A percentile compares a stretch with the other conserved stretches of the same genome.
These are phyloP conservation scores for Boeremia lycopersici DNA, from an alignment of 2,329 filamentous ascomycete species.

Conservation along the genomic window DNA sequence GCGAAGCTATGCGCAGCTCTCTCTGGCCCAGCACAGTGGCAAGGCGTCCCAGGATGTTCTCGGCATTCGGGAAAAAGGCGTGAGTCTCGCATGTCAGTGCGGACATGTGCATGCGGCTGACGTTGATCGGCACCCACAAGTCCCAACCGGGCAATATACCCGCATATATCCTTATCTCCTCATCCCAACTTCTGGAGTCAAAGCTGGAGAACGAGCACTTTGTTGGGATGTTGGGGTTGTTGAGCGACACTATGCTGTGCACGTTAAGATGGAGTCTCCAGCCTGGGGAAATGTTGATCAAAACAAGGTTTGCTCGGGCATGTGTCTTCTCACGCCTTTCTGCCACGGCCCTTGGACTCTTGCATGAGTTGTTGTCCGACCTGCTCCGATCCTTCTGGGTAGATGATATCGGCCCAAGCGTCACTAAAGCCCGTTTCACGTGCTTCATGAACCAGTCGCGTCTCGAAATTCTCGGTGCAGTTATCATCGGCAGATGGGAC, in stretches of 20 bases:
- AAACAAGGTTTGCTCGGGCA: neutral
- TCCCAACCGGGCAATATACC: constrained; percentile 7
- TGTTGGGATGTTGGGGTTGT: constrained; percentile 6
- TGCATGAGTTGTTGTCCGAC: neutral
- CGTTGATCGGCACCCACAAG: constrained; percentile 3
- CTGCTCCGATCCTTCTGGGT: neutral
- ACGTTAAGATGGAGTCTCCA: constrained; percentile 4
- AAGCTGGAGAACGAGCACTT: constrained; percentile 1
- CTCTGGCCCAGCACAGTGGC: neutral
- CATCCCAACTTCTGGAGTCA: constrained; percentile 1
- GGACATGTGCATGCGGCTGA: constrained; percentile 12
- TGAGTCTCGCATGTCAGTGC: neutral
- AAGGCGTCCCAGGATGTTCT: neutral
- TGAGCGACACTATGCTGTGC: constrained; percentile 1
- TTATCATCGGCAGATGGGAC: neutral
- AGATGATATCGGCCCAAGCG: constrained; percentile 2
- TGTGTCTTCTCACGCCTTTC: neutral
- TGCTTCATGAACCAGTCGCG: neutral
- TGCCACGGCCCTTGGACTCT: neutral
- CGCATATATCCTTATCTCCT: constrained; percentile 1
- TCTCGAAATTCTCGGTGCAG: constrained; percentile 2
- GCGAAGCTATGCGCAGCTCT: neutral
- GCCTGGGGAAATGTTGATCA: constrained; percentile 5
- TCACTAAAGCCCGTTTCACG: neutral
- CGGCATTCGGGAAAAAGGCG: constrained; percentile 1